Evolutionary conservation across 306 rosid species (phyloP).

Genomic region (Quercus bicolor): DNA sequence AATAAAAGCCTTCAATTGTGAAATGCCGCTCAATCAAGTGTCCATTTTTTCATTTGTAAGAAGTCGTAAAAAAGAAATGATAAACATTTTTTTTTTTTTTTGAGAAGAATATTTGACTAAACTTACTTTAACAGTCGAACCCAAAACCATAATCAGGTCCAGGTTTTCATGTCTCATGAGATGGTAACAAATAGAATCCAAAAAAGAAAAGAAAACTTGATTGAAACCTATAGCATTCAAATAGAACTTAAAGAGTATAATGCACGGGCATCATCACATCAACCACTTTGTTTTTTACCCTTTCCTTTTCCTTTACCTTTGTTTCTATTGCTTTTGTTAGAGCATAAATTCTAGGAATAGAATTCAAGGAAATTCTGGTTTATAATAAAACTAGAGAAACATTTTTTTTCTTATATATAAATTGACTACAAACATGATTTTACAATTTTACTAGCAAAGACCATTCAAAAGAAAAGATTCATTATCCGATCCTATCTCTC

Average conservation of each 20-base stretch:
- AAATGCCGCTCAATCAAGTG: too few relatives aligned
- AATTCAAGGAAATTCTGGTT: background rate
- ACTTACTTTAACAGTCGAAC: too few relatives aligned
- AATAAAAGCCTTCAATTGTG: too few relatives aligned
- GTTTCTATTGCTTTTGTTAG: constrained; percentile 2
- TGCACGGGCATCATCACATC: constrained; percentile 10
- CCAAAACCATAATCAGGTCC: too few relatives aligned
- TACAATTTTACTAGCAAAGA: constrained; percentile 52
- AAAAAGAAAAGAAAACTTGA: background rate
- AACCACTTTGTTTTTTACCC: background rate
- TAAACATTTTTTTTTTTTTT: too few relatives aligned
- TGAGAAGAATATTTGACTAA: too few relatives aligned
- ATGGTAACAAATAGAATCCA: background rate
- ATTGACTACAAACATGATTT: constrained; percentile 60
- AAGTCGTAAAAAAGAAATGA: too few relatives aligned
- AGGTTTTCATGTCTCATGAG: too few relatives aligned
- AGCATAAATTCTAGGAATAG: constrained; percentile 9
- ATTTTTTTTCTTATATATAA: constrained; percentile 25
- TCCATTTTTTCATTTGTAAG: too few relatives aligned
- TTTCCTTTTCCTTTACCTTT: constrained; percentile 2
- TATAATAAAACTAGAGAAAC: constrained; percentile 24
- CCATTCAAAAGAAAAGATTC: constrained; percentile 27
- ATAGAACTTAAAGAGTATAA: background rate
- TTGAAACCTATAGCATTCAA: background rate
- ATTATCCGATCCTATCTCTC: constrained; percentile 29